Evolutionary conservation across 164 flowering plant species (phyloP).

Genomic region (Piper longum): DNA sequence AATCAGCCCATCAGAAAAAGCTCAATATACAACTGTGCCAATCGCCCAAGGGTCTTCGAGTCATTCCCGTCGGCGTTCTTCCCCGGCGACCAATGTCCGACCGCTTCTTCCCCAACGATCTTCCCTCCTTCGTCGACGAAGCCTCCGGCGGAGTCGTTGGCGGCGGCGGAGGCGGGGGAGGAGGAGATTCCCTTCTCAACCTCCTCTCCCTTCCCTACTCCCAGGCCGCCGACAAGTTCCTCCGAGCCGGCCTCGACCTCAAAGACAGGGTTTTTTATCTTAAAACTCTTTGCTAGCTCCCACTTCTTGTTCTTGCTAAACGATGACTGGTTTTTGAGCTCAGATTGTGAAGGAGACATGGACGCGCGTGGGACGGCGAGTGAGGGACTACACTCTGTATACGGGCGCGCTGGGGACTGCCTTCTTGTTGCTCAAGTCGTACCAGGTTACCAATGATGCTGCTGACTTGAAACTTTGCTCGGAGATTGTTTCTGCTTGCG

Average conservation of each 20-base stretch:
- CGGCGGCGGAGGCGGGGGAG: neutral
- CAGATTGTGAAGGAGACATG: conserved; percentile 48
- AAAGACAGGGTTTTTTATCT: conserved; percentile 32
- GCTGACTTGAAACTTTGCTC: conserved; percentile 36
- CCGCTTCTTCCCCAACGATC: conserved; percentile 18
- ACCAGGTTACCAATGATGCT: conserved; percentile 22
- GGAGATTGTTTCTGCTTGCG: conserved; percentile 41
- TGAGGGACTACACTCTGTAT: conserved; percentile 36
- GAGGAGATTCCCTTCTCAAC: conserved; percentile 27
- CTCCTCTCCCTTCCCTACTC: conserved; percentile 44
- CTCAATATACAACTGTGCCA: too few species aligned
- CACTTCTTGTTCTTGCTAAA: neutral
- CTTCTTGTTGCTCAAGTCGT: conserved; percentile 33
- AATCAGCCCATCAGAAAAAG: too few species aligned
- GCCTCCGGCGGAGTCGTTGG: conserved; percentile 2
- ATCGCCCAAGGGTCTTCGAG: too few species aligned
- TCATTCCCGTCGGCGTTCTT: too few species aligned
- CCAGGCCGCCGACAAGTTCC: conserved; percentile 21
- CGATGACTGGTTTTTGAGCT: neutral
- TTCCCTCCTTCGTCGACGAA: conserved; percentile 35
- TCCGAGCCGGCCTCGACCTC: conserved; percentile 32
- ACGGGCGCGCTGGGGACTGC: conserved; percentile 53
- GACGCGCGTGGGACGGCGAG: conserved; percentile 20
- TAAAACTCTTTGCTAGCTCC: neutral
- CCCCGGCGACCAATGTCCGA: neutral